phyloP scores from a whole-genome alignment of 805 yeast species.

The Candida sonorensis region DNA sequence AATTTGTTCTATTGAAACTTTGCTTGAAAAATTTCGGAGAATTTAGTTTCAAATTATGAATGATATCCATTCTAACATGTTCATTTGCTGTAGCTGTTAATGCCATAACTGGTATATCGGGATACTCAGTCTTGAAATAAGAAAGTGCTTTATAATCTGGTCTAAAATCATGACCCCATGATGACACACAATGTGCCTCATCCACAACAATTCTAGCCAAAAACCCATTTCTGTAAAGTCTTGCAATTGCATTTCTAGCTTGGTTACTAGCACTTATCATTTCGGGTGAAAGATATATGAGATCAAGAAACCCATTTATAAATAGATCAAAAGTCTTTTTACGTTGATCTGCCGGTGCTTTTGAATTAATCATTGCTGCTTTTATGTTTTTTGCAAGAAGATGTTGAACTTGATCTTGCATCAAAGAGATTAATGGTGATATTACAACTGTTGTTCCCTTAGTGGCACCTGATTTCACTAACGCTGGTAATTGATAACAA shows the following conservation, averaged over 20 bases:
- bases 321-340: slow-evolving; percentile 56
- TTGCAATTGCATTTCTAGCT: slow-evolving; percentile 56
- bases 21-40: slow-evolving; percentile 68
- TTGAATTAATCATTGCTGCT: slow-evolving; percentile 87
- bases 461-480: slow-evolving; percentile 67
- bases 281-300: slow-evolving; percentile 90
- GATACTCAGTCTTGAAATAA: slow-evolving; percentile 64
- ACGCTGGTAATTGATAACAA: slow-evolving; percentile 92
- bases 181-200: slow-evolving; percentile 96
- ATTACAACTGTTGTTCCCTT: slow-evolving; percentile 85
- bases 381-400: slow-evolving; percentile 56
- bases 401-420: slow-evolving; percentile 96
- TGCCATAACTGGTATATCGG: slow-evolving; percentile 87
- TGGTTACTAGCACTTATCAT: slow-evolving; percentile 75
- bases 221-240: slow-evolving; percentile 44
- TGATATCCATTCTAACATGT: slow-evolving; percentile 79
- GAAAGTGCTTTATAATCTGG: slow-evolving; percentile 87
- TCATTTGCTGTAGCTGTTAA: slow-evolving; percentile 96
- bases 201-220: slow-evolving; percentile 89
- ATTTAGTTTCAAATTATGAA: slow-evolving; percentile 62
- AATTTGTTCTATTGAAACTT: slow-evolving; percentile 85
- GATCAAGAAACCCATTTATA: slow-evolving; percentile 57
- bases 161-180: slow-evolving; percentile 98
- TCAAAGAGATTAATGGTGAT: slow-evolving; percentile 89
- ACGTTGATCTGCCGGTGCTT: slow-evolving; percentile 56